phyloP scores from a whole-genome alignment of 2,329 filamentous ascomycete species.

The Grosmannia huntii region DNA sequence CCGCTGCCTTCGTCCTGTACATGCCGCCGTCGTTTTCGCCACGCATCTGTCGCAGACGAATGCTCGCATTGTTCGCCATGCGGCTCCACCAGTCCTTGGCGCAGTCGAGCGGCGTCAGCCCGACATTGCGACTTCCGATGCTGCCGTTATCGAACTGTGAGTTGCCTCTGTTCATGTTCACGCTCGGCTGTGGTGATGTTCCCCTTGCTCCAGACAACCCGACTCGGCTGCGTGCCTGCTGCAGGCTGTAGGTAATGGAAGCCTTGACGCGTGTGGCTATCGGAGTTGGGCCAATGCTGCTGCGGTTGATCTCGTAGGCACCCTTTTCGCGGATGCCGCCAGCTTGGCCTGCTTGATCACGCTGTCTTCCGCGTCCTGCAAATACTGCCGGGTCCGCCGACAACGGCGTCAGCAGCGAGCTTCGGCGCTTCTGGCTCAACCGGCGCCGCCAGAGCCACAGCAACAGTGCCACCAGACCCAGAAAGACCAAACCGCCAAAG shows the following conservation, averaged over 20 bases:
- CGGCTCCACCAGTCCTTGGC: slow-evolving; percentile 25
- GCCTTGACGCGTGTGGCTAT: slow-evolving; percentile 27
- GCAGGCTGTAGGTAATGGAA: slow-evolving; percentile 24
- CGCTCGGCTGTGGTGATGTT: slow-evolving; percentile 20
- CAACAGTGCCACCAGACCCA: slow-evolving; percentile 32
- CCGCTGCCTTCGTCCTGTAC: background rate
- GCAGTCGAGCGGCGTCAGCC: slow-evolving; percentile 22
- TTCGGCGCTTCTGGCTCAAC: slow-evolving; percentile 27
- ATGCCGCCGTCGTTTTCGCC: slow-evolving; percentile 8
- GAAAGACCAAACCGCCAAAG: slow-evolving; percentile 33
- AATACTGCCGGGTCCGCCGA: slow-evolving; percentile 18
- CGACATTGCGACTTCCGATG: slow-evolving; percentile 14
- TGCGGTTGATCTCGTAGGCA: slow-evolving; percentile 29
- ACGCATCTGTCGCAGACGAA: slow-evolving; percentile 22
- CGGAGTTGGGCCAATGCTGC: slow-evolving; percentile 36
- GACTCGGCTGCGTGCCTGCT: slow-evolving; percentile 22
- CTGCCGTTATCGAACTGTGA: slow-evolving; percentile 33
- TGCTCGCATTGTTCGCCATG: slow-evolving; percentile 23
- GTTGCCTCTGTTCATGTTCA: slow-evolving; percentile 39
- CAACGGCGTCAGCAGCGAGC: slow-evolving; percentile 36
- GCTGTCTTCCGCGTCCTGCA: background rate
- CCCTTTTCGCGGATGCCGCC: slow-evolving; percentile 15
- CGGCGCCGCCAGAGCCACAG: slow-evolving; percentile 38
- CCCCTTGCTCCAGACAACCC: slow-evolving; percentile 11
- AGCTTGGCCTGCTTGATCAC: background rate